Base-by-base conservation (phyloP, 306 rosid genomes). In the Castanea sativa region DNA sequence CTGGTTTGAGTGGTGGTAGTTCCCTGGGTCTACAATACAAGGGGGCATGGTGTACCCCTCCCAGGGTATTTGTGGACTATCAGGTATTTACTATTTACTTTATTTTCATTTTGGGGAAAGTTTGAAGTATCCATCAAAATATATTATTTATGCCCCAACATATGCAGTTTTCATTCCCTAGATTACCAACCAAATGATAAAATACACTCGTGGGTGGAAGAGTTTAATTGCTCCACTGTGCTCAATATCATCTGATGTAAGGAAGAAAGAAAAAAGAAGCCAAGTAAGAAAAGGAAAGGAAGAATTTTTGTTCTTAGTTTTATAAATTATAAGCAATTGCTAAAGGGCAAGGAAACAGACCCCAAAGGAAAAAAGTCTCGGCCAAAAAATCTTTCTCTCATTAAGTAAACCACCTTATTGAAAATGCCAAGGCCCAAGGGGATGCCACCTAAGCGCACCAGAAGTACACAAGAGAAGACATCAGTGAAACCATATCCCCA, bases 41-140 rank as follows among this genome's bases (percentile, higher is more conserved):
- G 88, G 97, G 95, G 71, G 93, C 95, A n/a, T 92, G 97, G 97
- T 94, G 99, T 84, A 94, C 99, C 68, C 99, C 97, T 78, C 97
- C 99, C 15, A 85, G 99, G 81, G 97, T 94, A 69, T 94, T 94
- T 49, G 92, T 94, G 76, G 99, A 94, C 85, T 90, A 92, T 89
- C 97, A 94, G 97, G 99, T 94, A 85, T 78, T 77, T 80, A 32
- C 30, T 25, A 43, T 78, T n/a, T 19, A 53, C n/a, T 45, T 73
- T 70, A 73, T 73, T 74, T 73, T 80, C 35, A 7, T 69, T 13
- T 71, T 70, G 35, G 63, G 68, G 69, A 79, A 41, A 27, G 23
- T 32, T 19, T 1, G 33, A 29, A 67, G 12, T 33, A n/a, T 13
- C 30, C 68, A 58, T 57, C 59, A 57, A 11, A 45, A 14, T 64